Evolutionary conservation across 129 eudicot species (phyloP).

Genomic region (Dittrichia graveolens): DNA sequence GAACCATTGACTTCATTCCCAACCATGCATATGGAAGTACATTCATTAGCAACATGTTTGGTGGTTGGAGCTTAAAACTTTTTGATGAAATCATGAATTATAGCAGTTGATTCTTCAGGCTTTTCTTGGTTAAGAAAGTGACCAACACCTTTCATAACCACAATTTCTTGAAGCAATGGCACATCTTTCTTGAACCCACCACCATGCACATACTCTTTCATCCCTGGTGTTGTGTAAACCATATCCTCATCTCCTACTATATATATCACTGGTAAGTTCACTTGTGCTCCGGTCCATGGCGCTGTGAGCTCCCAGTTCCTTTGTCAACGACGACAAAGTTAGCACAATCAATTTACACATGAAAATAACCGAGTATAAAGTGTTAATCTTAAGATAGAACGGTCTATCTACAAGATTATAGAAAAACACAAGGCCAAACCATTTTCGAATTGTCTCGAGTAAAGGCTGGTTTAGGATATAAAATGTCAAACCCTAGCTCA

Average conservation of each 20-base stretch:
- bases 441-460: neutral
- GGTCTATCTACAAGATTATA: too few species aligned
- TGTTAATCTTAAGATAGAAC: too few species aligned
- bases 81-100: slow-evolving; percentile 59
- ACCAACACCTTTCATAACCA: slow-evolving; percentile 76
- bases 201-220: slow-evolving; percentile 75
- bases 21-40: slow-evolving; percentile 19
- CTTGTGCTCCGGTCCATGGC: slow-evolving; percentile 70
- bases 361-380: neutral
- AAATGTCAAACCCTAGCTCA: neutral
- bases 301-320: slow-evolving; percentile 90
- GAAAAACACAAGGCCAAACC: neutral
- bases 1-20: slow-evolving; percentile 37
- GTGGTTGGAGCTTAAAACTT: slow-evolving; percentile 43
- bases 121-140: slow-evolving; percentile 87
- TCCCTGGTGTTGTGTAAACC: slow-evolving; percentile 77
- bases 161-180: slow-evolving; percentile 65
- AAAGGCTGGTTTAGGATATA: neutral
- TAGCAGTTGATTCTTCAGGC: slow-evolving; percentile 50
- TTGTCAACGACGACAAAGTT: neutral
- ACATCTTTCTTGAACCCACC: slow-evolving; percentile 81
- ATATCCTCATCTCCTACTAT: slow-evolving; percentile 76
- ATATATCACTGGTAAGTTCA: slow-evolving; percentile 55
- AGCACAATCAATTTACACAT: neutral
- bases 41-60: neutral